Percentiles rank a stretch among this genome's conserved stretches.
phyloP scores from a whole-genome alignment of 1,139 yeast species.

The Hyphopichia khmerensis region DNA sequence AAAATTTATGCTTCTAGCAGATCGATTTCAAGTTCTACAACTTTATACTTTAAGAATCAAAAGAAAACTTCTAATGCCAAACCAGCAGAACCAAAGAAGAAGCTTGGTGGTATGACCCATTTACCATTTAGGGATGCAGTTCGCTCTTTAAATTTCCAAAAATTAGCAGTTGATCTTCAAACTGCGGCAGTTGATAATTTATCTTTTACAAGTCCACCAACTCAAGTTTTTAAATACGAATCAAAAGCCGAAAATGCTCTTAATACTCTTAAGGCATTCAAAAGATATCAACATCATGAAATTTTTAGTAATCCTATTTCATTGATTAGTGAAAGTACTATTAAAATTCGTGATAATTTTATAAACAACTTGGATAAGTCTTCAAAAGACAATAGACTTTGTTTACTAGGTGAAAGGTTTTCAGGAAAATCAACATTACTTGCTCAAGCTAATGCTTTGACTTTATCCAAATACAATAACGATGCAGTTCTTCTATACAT shows the following conservation, averaged over 20 bases:
- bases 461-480: conserved; percentile 41
- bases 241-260: conserved; percentile 23
- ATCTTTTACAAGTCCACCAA: conserved; percentile 11
- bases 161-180: conserved; percentile 23
- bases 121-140: conserved; percentile 42
- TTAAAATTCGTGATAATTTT: conserved; percentile 22
- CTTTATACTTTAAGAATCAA: conserved; percentile 11
- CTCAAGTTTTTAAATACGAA: conserved; percentile 26
- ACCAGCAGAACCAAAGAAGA: conserved; percentile 21
- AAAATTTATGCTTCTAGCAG: neutral
- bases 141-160: conserved; percentile 33
- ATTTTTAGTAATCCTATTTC: conserved; percentile 57
- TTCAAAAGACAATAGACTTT: conserved; percentile 48
- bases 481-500: conserved; percentile 64
- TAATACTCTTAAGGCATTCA: conserved; percentile 52
- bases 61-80: conserved; percentile 2
- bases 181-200: conserved; percentile 17
- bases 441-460: conserved; percentile 66
- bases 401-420: conserved; percentile 72
- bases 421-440: conserved; percentile 77
- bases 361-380: conserved; percentile 21
- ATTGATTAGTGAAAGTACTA: conserved; percentile 41
- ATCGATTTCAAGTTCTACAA: conserved; percentile 7
- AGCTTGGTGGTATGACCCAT: conserved; percentile 43
- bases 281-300: conserved; percentile 65